Evolutionary conservation across 2,329 filamentous ascomycete genomes (phyloP).

Genomic region (Aspergillus pseudoviridinutans): DNA sequence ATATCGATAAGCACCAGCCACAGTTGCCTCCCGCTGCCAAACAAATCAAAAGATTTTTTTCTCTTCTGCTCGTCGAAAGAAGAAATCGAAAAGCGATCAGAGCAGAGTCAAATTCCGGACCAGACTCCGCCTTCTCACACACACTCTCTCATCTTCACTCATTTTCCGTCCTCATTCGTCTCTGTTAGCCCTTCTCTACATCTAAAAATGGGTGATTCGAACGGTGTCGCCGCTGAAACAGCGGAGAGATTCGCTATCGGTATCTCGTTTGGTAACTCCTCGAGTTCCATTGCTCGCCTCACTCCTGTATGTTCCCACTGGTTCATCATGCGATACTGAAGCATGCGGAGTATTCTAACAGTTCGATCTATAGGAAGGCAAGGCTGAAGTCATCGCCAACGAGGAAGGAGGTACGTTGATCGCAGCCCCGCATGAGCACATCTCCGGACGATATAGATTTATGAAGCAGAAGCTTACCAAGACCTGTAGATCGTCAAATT

Average conservation of each 20-base stretch:
- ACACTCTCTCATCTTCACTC: conserved; percentile 18
- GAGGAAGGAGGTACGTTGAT: conserved; percentile 79
- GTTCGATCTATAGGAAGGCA: conserved; percentile 63
- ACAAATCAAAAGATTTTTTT: conserved; percentile 35
- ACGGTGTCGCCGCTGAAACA: conserved; percentile 44
- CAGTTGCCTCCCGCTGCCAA: conserved; percentile 22
- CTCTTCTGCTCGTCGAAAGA: conserved; percentile 12
- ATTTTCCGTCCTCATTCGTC: conserved; percentile 15
- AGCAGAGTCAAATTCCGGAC: conserved; percentile 1
- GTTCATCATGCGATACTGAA: not conserved
- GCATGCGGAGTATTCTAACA: not conserved
- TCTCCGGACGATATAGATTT: not conserved
- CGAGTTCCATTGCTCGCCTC: conserved; percentile 94
- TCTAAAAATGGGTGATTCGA: conserved; percentile 47
- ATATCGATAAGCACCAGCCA: conserved; percentile 37
- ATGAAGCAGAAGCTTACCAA: conserved; percentile 15
- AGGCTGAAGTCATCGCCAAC: conserved; percentile 96
- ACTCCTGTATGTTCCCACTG: conserved; percentile 48
- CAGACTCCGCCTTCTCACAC: conserved; percentile 4
- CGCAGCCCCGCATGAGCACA: conserved; percentile 1
- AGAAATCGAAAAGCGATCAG: conserved; percentile 8
- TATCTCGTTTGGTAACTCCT: conserved; percentile 96
- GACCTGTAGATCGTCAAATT: conserved; percentile 78
- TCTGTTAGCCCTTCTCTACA: conserved; percentile 6
- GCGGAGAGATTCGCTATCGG: conserved; percentile 71